Base-by-base conservation (phyloP, 352 stramenopile species). In the Phytophthora citricola region DNA sequence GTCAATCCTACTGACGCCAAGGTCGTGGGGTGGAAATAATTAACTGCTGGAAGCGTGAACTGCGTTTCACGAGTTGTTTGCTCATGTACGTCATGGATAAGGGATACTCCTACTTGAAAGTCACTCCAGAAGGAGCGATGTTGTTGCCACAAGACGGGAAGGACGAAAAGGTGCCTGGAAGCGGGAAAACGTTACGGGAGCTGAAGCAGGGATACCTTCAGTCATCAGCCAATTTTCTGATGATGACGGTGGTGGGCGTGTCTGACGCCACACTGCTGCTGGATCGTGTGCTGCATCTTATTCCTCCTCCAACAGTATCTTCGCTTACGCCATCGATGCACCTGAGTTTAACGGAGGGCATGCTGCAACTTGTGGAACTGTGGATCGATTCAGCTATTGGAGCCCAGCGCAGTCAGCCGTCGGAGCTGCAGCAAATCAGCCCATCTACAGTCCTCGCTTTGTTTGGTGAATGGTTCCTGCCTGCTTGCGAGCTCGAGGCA, bases 401-500 rank as follows among this genome's bases (percentile, higher is more conserved):
- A 59, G 79, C 78, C 32, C 77, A 81, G 49, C 83, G 84, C 5
- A 67, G 47, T 24, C 80, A 71, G 0, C 79, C 84, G 4, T 91
- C 84, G 2, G 72, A 78, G 9, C 58, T 94, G 44, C 81, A 83
- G 11, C 79, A 79, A 50, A 93, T 95, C 51, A 91, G 85, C 51
- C 88, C 88, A 7, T 94, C 86, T 6, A 96, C 88, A 2, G 63
- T 96, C 31, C 72, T 94, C 20, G 87, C 86, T n/a, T 66, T 96
- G 7, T 94, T 94, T 58, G 86, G 86, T 5, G 86, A 96, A 46
- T 96, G 88, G 88, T 94, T 96, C 47, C 56, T 96, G 22, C 86
- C 87, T 6, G 83, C 85, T n/a, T 96, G 88, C 46, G 88, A 96
- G 45, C 58, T 92, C 4, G 81, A 92, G 36, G 70, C 71, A 29